Evolutionary conservation across 371 early-diverging fungal genomes (phyloP), one percentile per base, ranked within the genome.

Genomic region (Rhizopus stolonifer): DNA sequence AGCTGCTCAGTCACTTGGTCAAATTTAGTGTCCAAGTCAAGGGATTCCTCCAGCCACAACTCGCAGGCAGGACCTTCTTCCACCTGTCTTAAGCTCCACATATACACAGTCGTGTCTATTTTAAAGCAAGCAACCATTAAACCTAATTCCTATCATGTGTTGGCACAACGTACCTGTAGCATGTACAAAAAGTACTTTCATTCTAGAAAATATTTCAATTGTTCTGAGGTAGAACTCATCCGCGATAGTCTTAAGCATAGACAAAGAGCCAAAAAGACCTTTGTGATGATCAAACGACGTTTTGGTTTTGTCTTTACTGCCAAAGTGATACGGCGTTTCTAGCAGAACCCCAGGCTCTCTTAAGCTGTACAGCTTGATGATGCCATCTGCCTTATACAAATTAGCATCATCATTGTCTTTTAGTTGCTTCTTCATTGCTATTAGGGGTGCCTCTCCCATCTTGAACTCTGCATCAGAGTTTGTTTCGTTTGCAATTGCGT

Each of bases 161-260:
- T 25, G 26, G 19, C 21, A 18, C 22, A 18, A 22, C 9, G 2
- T 50, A 50, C 40, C 50, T 22, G 24, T 2, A 50, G 50, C 50
- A n/a, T 50, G 26, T 25, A 39, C 39, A 21, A 50, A 50, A 40
- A 39, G 18, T 8, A 25, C 13, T 24, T 50, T 50, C 26, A 50
- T 7, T n/a, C 40, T 50, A 1, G 26, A 38, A 38, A 50, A 50
- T 4, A 15, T 17, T 17, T 40, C 23, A 5, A 39, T 24, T 10
- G 39, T 23, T 4, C 15, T 26, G 18, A 40, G 17, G 40, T 17
- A 25, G 17, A 40, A 50, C 22, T 50, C 51, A 22, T 40, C 29
- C 3, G 29, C 39, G 17, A 17, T 15, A n/a, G 42, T 25, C 18
- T 50, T 50, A 3, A 40, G 14, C 39, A 50, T 50, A 11, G 40